Conservation (phyloP, 2,329 filamentous ascomycete species). For the Alternaria sp. region DNA sequence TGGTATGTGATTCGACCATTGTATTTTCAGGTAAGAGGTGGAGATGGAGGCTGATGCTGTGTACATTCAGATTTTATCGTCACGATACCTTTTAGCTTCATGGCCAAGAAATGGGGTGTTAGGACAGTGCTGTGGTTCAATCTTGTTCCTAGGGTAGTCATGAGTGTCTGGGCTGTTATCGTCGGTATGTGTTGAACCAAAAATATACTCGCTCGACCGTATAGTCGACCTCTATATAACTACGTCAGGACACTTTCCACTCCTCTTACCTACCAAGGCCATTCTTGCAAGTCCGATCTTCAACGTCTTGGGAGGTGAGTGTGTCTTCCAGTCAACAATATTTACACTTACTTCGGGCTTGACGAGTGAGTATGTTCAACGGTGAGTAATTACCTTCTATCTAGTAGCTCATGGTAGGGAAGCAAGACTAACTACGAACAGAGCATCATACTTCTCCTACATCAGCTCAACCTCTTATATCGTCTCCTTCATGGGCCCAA, state of each 20-base stretch:
- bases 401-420: background rate
- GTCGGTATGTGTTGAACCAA: slow-evolving; percentile 34
- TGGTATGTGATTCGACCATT: slow-evolving; percentile 33
- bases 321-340: slow-evolving; percentile 47
- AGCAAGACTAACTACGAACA: slow-evolving; percentile 17
- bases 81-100: slow-evolving; percentile 47
- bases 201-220: background rate
- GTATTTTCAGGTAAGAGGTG: background rate
- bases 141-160: slow-evolving; percentile 39
- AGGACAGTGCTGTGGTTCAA: slow-evolving; percentile 44
- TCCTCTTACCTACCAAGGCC: slow-evolving; percentile 38
- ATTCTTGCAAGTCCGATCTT: slow-evolving; percentile 45
- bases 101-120: slow-evolving; percentile 42
- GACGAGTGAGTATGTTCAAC: slow-evolving; percentile 42
- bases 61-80: slow-evolving; percentile 40
- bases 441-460: slow-evolving; percentile 49
- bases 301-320: slow-evolving; percentile 46
- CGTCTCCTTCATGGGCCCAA: slow-evolving; percentile 46
- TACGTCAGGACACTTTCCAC: slow-evolving; percentile 32
- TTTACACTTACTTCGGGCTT: slow-evolving; percentile 46
- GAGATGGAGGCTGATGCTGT: background rate
- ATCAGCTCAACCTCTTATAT: slow-evolving; percentile 47
- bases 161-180: slow-evolving; percentile 42
- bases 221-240: background rate
- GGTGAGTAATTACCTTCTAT: slow-evolving; percentile 23